These are phyloP conservation scores for Boletus sp. DNA, from an alignment of 768 basidiomycete species.

Conservation along the genomic window DNA sequence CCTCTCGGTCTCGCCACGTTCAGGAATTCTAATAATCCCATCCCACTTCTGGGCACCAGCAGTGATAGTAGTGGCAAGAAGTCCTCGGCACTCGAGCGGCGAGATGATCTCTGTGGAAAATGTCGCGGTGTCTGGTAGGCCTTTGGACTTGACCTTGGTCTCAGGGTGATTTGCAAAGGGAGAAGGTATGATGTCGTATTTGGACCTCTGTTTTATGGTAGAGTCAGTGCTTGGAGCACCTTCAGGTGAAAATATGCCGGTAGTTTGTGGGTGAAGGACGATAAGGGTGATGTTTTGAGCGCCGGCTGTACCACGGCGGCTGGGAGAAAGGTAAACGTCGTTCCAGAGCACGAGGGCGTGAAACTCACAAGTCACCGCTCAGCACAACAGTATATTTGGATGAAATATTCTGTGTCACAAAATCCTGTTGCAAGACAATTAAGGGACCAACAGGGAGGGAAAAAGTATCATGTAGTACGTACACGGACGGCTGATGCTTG, in stretches of 20 bases:
- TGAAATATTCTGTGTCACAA: constrained; percentile 45
- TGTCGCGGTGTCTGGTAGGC: constrained; percentile 11
- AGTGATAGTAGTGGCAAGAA: constrained; percentile 39
- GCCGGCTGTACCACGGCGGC: constrained; percentile 43
- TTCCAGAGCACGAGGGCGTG: not conserved
- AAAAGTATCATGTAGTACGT: constrained; percentile 13
- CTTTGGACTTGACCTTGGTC: constrained; percentile 7
- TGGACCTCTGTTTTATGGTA: constrained; percentile 10
- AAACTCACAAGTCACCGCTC: constrained; percentile 56
- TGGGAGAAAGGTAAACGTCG: constrained; percentile 4
- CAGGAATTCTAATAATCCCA: constrained; percentile 51
- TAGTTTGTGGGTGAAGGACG: constrained; percentile 17
- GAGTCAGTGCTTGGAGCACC: constrained; percentile 14
- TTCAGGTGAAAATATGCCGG: constrained; percentile 13
- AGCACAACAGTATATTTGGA: constrained; percentile 47
- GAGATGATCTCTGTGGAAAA: constrained; percentile 41
- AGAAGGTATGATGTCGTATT: constrained; percentile 10
- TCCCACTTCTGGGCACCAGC: constrained; percentile 41
- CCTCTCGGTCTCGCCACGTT: constrained; percentile 13
- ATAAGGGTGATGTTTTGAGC: constrained; percentile 14
- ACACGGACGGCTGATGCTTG: constrained; percentile 49
- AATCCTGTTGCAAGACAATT: constrained; percentile 36
- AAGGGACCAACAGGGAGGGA: not conserved
- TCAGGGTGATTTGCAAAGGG: constrained; percentile 13
- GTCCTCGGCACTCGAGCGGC: constrained; percentile 41